Conservation (phyloP, 2,329 filamentous ascomycete genomes). For the Verticillium tricorpus region DNA sequence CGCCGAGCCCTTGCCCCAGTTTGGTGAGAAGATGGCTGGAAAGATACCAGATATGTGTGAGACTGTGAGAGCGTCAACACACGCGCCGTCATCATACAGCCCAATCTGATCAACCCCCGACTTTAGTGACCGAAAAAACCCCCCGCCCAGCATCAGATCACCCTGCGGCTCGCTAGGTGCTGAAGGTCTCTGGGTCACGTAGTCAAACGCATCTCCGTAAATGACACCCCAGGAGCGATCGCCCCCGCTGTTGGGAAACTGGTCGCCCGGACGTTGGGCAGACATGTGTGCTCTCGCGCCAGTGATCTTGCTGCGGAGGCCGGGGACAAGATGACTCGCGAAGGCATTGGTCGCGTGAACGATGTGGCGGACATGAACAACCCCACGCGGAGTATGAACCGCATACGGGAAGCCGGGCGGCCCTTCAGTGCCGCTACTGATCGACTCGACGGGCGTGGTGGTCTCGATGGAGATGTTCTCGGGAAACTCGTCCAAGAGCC, state of each 20-base stretch:
- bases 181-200: constrained; percentile 13
- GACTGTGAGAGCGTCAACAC: background rate
- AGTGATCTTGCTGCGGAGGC: constrained; percentile 14
- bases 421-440: constrained; percentile 4
- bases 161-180: constrained; percentile 17
- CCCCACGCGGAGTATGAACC: constrained; percentile 16
- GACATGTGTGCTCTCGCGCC: constrained; percentile 6
- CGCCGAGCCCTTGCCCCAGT: background rate
- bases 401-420: constrained; percentile 4
- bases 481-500: constrained; percentile 9
- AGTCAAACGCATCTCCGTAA: constrained; percentile 18
- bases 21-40: background rate
- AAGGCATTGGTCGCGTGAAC: constrained; percentile 21
- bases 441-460: constrained; percentile 10
- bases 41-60: background rate
- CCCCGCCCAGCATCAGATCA: constrained; percentile 52
- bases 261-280: background rate
- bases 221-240: constrained; percentile 13
- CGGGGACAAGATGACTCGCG: constrained; percentile 16
- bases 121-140: constrained; percentile 33
- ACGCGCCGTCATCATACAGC: constrained; percentile 11
- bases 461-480: constrained; percentile 16
- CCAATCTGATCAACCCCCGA: constrained; percentile 14
- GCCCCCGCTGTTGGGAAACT: background rate
- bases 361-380: constrained; percentile 13